A percentile compares a stretch with the other conserved stretches of the same genome.
Conservation (phyloP, 257 asterid species). For the Solanum clarkiae region DNA sequence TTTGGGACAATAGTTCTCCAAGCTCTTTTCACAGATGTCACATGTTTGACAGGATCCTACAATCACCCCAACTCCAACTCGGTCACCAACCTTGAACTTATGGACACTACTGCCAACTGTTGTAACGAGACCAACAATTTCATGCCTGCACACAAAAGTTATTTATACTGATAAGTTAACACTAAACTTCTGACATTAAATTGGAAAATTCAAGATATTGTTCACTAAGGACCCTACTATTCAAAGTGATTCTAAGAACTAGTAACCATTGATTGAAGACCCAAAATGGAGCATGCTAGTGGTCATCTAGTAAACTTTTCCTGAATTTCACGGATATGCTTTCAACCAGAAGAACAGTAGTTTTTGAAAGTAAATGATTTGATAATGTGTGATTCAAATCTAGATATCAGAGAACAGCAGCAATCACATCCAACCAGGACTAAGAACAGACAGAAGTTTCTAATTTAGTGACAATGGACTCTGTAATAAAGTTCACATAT, state of each 20-base stretch:
- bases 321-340: neutral
- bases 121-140: slow-evolving; percentile 49
- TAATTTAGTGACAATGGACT: neutral
- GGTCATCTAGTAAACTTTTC: neutral
- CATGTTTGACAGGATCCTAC: slow-evolving; percentile 50
- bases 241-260: neutral
- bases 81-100: slow-evolving; percentile 40
- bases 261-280: neutral
- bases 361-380: neutral
- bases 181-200: neutral
- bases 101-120: slow-evolving; percentile 32
- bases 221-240: neutral
- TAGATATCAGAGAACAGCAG: neutral
- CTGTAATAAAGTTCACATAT: neutral
- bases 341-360: neutral
- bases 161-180: neutral
- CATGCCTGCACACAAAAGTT: slow-evolving; percentile 33
- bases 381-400: neutral
- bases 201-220: neutral
- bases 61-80: slow-evolving; percentile 58
- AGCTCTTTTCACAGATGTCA: slow-evolving; percentile 31
- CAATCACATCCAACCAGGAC: neutral
- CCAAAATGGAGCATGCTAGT: neutral
- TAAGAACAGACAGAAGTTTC: neutral
- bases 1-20: slow-evolving; percentile 50